These are phyloP conservation scores for Massospora cicadina DNA, from an alignment of 371 early-diverging fungal species.

Conservation along the genomic window DNA sequence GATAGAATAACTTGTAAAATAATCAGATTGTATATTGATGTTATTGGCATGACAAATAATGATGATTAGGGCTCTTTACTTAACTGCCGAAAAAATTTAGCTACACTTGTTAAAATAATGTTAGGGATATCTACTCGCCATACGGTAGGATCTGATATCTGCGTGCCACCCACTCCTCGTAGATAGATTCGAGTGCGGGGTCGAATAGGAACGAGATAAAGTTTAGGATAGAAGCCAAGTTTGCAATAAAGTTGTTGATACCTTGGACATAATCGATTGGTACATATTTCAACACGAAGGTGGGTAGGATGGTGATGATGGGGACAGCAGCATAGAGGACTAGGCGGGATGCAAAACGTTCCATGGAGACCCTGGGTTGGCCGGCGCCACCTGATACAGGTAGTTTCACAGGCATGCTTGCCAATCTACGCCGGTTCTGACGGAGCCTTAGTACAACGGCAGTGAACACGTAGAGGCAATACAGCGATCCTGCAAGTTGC, in stretches of 20 bases:
- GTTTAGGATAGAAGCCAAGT: not conserved
- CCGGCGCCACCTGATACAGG: not conserved
- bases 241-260: not conserved
- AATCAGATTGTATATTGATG: too few relatives aligned
- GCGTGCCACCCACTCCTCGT: not conserved
- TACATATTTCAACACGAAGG: not conserved
- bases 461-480: not conserved
- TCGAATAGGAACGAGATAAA: constrained; percentile 1
- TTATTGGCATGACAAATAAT: too few relatives aligned
- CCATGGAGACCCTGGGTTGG: not conserved
- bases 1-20: too few relatives aligned
- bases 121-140: too few relatives aligned
- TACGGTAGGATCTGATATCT: too few relatives aligned
- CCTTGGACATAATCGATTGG: not conserved
- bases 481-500: not conserved
- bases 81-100: too few relatives aligned
- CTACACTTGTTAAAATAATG: too few relatives aligned
- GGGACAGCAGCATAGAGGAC: not conserved
- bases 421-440: not conserved
- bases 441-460: not conserved
- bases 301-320: not conserved
- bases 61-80: too few relatives aligned
- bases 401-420: not conserved
- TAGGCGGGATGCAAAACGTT: not conserved
- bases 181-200: not conserved